Conservation (phyloP, 345 rosid genomes). For the Boechera divaricarpa region DNA sequence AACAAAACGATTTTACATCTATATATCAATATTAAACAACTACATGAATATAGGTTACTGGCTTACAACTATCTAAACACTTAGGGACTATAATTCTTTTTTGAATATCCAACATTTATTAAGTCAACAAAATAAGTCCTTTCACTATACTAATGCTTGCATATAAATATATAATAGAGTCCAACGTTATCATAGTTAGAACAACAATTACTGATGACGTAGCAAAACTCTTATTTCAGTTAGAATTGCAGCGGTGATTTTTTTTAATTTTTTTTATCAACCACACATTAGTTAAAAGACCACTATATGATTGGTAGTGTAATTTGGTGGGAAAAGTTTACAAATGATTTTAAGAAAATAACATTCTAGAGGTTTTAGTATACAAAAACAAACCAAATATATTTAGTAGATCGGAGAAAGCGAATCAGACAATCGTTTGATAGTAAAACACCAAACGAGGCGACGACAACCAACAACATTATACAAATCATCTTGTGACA, state of each 20-base stretch:
- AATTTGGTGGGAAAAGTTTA: no score
- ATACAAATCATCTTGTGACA: no score
- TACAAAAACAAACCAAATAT: no score
- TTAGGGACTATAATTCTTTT: not conserved
- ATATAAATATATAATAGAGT: not conserved
- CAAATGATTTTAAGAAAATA: no score
- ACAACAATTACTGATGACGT: not conserved
- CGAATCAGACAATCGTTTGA: no score
- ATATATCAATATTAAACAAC: not conserved
- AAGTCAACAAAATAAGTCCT: not conserved
- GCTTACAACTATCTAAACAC: not conserved
- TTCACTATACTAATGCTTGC: not conserved
- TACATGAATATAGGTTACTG: not conserved
- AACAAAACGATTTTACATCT: not conserved
- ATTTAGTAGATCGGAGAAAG: no score
- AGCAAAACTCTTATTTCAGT: not conserved
- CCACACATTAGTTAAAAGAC: no score
- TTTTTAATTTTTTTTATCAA: no score
- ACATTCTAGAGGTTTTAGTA: no score
- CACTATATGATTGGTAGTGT: no score
- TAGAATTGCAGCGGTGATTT: not conserved
- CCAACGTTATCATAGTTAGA: not conserved
- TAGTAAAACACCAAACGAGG: no score
- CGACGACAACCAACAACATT: no score
- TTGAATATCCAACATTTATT: not conserved